Percentiles rank a stretch among this genome's conserved stretches.
Conservation (phyloP, 768 basidiomycete species). For the Lactarius indigo region DNA sequence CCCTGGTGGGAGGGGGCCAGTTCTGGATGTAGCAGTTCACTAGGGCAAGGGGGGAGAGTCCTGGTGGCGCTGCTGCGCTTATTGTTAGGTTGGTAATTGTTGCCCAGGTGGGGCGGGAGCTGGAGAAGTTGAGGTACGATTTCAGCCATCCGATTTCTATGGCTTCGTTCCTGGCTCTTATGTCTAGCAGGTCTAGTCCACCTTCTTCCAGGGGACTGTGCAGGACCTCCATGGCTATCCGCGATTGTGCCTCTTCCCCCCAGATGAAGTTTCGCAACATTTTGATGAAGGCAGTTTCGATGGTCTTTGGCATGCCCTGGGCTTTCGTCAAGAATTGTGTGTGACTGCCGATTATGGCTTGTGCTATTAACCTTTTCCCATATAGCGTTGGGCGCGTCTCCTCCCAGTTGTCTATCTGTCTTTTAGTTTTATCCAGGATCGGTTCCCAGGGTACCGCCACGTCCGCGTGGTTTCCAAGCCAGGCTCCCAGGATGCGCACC, state of each 20-base stretch:
- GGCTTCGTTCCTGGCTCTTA: slow-evolving; percentile 13
- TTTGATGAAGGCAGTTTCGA: background rate
- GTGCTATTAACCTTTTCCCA: too few species aligned
- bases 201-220: background rate
- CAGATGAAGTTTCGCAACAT: background rate
- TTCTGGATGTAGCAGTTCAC: too few species aligned
- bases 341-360: background rate
- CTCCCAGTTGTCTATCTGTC: too few species aligned
- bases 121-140: slow-evolving; percentile 13
- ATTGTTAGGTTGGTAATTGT: too few species aligned
- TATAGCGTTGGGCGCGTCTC: too few species aligned
- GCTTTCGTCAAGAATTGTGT: background rate
- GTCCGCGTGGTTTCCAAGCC: too few species aligned
- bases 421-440: too few species aligned
- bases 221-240: background rate
- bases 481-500: too few species aligned
- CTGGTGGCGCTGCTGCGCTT: too few species aligned
- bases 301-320: background rate
- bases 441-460: too few species aligned
- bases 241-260: background rate
- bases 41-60: too few species aligned
- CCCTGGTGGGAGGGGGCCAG: too few species aligned
- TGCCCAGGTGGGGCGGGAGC: slow-evolving; percentile 18
- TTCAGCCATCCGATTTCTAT: slow-evolving; percentile 22
- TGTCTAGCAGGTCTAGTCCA: slow-evolving; percentile 18